Percentiles rank a stretch among this genome's conserved stretches.
These are phyloP conservation scores for Dendrobium chrysotoxum DNA, from an alignment of 106 monocot genomes.

Conservation along the genomic window DNA sequence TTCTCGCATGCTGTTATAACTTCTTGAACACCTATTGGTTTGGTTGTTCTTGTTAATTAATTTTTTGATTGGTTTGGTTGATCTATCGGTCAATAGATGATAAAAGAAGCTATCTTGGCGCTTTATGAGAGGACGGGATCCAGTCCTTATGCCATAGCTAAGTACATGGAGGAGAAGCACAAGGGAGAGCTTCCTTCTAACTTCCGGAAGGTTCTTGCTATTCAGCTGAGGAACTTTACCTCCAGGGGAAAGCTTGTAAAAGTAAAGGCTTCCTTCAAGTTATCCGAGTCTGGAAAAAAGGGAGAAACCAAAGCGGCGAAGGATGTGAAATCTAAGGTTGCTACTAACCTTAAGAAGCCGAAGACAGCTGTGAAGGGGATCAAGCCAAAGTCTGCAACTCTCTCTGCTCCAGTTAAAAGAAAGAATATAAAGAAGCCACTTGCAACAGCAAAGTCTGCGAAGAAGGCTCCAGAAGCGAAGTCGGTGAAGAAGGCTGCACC, in stretches of 20 bases:
- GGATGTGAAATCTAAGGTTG: constrained; percentile 5
- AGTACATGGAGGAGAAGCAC: constrained; percentile 74
- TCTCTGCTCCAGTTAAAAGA: not conserved
- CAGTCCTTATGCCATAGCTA: constrained; percentile 72
- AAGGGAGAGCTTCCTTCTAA: constrained; percentile 43
- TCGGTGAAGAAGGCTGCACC: not conserved
- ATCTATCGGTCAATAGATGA: constrained; percentile 40
- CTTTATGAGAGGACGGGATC: constrained; percentile 52
- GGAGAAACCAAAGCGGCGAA: constrained; percentile 8
- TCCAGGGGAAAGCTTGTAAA: constrained; percentile 66
- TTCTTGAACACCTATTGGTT: not conserved
- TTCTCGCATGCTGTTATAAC: not conserved
- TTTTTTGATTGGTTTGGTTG: not conserved
- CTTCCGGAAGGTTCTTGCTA: constrained; percentile 50
- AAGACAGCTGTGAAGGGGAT: constrained; percentile 5
- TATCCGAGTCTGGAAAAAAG: constrained; percentile 34
- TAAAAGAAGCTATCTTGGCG: constrained; percentile 58
- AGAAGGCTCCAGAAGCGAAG: not conserved
- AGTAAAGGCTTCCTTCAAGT: constrained; percentile 76
- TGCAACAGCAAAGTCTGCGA: not conserved
- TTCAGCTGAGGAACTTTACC: constrained; percentile 44
- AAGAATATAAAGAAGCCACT: not conserved
- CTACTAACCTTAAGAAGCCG: constrained; percentile 7
- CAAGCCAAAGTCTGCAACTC: not conserved
- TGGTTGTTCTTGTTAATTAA: not conserved